Percentiles rank a stretch among this genome's conserved stretches.
phyloP scores from a whole-genome alignment of 129 eudicot genomes.

The Flaveria trinervia region DNA sequence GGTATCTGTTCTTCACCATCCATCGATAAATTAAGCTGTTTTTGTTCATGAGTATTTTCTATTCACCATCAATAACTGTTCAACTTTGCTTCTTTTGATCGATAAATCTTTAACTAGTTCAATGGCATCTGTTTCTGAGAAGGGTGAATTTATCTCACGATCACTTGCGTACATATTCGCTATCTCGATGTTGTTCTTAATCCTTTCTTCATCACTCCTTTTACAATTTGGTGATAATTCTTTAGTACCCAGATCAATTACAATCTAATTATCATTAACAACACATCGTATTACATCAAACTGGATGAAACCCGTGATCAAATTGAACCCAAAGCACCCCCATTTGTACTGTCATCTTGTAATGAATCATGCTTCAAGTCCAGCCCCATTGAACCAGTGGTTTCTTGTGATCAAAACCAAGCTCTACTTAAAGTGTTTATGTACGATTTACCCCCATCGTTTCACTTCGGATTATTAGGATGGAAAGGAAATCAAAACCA shows the following conservation, averaged over 20 bases:
- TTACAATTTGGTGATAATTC: slow-evolving; percentile 47
- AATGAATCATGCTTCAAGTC: slow-evolving; percentile 10
- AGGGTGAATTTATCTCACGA: slow-evolving; percentile 47
- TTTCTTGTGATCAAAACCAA: slow-evolving; percentile 24
- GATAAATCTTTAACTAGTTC: background rate
- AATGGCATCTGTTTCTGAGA: slow-evolving; percentile 49
- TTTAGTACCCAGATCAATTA: slow-evolving; percentile 49
- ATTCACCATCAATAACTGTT: background rate
- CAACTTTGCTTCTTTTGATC: background rate
- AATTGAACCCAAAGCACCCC: background rate
- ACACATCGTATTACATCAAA: slow-evolving; percentile 24
- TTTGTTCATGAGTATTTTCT: background rate
- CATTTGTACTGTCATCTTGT: slow-evolving; percentile 9
- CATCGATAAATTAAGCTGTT: background rate
- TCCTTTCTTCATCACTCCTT: slow-evolving; percentile 49
- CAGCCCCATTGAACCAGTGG: background rate
- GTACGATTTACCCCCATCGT: slow-evolving; percentile 78
- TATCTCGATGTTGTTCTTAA: slow-evolving; percentile 49
- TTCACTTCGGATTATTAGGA: slow-evolving; percentile 82
- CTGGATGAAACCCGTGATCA: slow-evolving; percentile 14
- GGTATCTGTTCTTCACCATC: background rate
- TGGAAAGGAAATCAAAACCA: slow-evolving; percentile 51
- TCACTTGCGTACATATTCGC: slow-evolving; percentile 52
- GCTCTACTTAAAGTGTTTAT: slow-evolving; percentile 67
- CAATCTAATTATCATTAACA: slow-evolving; percentile 31